Conservation (phyloP, 2,329 filamentous ascomycete species). For the Diaporthe australafricana region DNA sequence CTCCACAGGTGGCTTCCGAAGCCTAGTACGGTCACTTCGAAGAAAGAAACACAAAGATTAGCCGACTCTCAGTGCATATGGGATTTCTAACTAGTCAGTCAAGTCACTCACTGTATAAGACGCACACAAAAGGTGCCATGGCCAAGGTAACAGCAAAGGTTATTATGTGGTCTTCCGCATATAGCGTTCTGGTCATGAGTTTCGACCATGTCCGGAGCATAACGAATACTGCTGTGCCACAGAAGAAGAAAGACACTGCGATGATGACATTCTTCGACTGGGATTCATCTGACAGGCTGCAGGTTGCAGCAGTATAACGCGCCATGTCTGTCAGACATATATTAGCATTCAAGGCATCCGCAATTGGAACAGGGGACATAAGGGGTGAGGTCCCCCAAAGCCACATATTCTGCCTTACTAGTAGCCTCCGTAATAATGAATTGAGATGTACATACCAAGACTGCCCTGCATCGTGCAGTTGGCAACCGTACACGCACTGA, state of each 20-base stretch:
- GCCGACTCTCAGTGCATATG: background rate
- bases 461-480: conserved; percentile 35
- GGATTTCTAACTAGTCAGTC: background rate
- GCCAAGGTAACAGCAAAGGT: conserved; percentile 17
- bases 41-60: background rate
- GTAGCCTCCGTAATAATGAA: background rate
- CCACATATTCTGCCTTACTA: too few species aligned
- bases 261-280: conserved; percentile 22
- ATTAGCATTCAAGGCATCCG: background rate
- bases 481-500: conserved; percentile 20
- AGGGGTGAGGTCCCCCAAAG: too few species aligned
- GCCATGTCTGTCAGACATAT: conserved; percentile 4
- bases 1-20: conserved; percentile 36
- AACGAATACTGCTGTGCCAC: conserved; percentile 9
- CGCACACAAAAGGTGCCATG: conserved; percentile 5
- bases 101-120: conserved; percentile 28
- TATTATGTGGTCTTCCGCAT: conserved; percentile 33
- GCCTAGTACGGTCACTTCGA: conserved; percentile 31
- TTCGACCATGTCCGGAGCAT: conserved; percentile 26
- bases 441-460: conserved; percentile 29
- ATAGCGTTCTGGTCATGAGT: conserved; percentile 26
- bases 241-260: conserved; percentile 25
- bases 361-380: background rate
- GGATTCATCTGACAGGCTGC: conserved; percentile 26
- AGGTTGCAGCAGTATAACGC: conserved; percentile 15